phyloP scores from a whole-genome alignment of 208 protist species.

The Naegleria lovaniensis region DNA sequence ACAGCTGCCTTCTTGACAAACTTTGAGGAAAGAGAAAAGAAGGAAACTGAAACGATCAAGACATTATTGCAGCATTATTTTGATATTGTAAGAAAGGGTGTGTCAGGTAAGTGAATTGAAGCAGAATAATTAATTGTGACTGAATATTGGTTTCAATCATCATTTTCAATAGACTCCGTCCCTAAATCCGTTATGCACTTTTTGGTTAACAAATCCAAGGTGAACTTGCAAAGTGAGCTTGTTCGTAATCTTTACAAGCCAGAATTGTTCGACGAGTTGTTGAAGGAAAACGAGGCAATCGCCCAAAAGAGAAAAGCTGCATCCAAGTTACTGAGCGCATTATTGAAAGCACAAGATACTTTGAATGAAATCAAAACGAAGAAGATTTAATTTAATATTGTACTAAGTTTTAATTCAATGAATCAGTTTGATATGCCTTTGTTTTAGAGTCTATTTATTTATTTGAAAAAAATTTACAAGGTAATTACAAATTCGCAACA shows the following conservation, averaged over 20 bases:
- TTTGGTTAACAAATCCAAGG: slow-evolving; percentile 83
- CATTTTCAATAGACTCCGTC: slow-evolving; percentile 44
- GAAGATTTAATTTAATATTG: slow-evolving; percentile 9
- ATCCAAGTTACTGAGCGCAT: slow-evolving; percentile 74
- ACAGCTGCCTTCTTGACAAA: background rate
- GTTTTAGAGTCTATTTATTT: no score
- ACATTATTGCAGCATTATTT: slow-evolving; percentile 57
- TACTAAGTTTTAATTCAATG: no score
- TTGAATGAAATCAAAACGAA: slow-evolving; percentile 69
- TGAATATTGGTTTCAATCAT: slow-evolving; percentile 67
- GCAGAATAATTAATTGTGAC: no score
- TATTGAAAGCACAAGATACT: slow-evolving; percentile 67
- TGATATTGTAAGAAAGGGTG: slow-evolving; percentile 59
- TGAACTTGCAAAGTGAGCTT: slow-evolving; percentile 84
- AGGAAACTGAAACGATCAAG: slow-evolving; percentile 41
- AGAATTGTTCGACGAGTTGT: slow-evolving; percentile 78
- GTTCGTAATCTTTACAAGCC: slow-evolving; percentile 86
- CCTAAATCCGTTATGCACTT: slow-evolving; percentile 97
- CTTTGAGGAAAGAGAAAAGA: background rate
- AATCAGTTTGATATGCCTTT: no score
- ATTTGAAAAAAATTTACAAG: no score
- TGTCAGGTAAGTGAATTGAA: slow-evolving; percentile 29
- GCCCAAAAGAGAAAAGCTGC: slow-evolving; percentile 71
- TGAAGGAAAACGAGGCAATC: slow-evolving; percentile 79
- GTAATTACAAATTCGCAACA: no score